Evolutionary conservation across 441 rosid genomes (phyloP).

Genomic region (Populus hybrid): DNA sequence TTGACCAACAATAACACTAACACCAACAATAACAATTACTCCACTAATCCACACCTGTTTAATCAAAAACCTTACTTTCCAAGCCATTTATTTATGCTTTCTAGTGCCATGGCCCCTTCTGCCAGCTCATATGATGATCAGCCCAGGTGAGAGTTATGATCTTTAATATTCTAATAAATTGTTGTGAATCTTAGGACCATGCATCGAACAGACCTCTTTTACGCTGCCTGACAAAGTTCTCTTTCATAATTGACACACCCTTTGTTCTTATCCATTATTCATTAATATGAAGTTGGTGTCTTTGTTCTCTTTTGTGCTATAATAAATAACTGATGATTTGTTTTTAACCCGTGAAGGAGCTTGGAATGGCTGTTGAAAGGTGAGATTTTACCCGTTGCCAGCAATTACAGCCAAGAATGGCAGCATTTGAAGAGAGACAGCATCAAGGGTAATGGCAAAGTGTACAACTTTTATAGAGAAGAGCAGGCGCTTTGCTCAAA

Average conservation of each 20-base stretch:
- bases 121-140: conserved; percentile 40
- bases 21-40: conserved; percentile 10
- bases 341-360: conserved; percentile 48
- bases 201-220: not conserved
- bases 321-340: conserved; percentile 8
- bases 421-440: conserved; percentile 29
- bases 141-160: conserved; percentile 42
- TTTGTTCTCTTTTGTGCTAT: conserved; percentile 14
- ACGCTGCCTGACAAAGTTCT: not conserved
- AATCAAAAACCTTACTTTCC: conserved; percentile 32
- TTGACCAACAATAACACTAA: conserved; percentile 8
- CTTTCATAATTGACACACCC: not conserved
- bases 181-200: not conserved
- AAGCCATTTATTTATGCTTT: conserved; percentile 25
- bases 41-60: conserved; percentile 12
- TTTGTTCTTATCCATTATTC: conserved; percentile 7
- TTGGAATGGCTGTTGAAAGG: conserved; percentile 74
- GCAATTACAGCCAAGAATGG: conserved; percentile 40
- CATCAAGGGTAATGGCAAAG: conserved; percentile 10
- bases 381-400: conserved; percentile 31
- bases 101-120: conserved; percentile 27
- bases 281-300: conserved; percentile 15
- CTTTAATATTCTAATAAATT: not conserved
- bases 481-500: conserved; percentile 21
- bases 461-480: conserved; percentile 3